phyloP scores from a whole-genome alignment of 495 filamentous ascomycete species.

The Peziza echinospora region DNA sequence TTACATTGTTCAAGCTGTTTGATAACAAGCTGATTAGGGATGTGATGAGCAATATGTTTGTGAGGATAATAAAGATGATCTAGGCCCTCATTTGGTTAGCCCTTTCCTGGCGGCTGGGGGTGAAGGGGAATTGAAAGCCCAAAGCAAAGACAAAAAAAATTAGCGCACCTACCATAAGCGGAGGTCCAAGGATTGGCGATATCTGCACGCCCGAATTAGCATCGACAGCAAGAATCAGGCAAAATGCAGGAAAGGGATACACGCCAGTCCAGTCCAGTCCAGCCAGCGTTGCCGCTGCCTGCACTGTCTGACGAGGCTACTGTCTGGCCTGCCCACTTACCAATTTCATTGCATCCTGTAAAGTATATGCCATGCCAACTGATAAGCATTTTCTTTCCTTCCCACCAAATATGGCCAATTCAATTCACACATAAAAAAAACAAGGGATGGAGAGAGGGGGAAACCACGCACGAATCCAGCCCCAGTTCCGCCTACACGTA shows the following conservation, averaged over 20 bases:
- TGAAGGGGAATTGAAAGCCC: not conserved
- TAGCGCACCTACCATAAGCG: conserved; percentile 36
- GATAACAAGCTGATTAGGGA: conserved; percentile 80
- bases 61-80: conserved; percentile 64
- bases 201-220: too few species aligned
- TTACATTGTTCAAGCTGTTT: conserved; percentile 68
- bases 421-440: too few species aligned
- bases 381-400: too few species aligned
- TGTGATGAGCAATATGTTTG: conserved; percentile 77
- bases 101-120: not conserved
- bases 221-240: not conserved
- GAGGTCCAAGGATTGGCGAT: conserved; percentile 36
- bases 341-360: conserved; percentile 26
- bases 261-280: not conserved
- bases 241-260: not conserved
- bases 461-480: conserved; percentile 51
- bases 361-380: conserved; percentile 6
- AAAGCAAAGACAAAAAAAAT: conserved; percentile 3
- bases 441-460: too few species aligned
- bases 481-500: conserved; percentile 2
- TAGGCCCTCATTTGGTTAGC: conserved; percentile 1
- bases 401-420: too few species aligned
- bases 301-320: conserved; percentile 1
- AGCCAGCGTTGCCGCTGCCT: too few species aligned
- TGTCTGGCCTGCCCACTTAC: conserved; percentile 28